Evolutionary conservation across 441 rosid species (phyloP).

Genomic region (Metrosideros polymorpha): DNA sequence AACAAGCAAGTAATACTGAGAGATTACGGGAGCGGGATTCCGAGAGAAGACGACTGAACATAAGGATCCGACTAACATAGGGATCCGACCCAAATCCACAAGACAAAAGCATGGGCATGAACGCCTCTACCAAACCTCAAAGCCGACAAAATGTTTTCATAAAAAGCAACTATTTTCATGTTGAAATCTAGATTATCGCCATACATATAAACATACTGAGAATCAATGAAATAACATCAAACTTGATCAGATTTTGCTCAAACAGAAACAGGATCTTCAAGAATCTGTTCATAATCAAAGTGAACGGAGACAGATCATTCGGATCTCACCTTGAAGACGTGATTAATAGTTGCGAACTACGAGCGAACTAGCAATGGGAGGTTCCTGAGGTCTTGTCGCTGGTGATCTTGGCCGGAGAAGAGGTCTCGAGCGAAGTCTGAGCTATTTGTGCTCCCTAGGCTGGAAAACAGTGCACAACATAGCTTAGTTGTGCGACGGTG

Average conservation of each 20-base stretch:
- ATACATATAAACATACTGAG: rapidly evolving
- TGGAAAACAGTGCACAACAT: too few relatives aligned
- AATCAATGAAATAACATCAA: background rate
- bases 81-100: background rate
- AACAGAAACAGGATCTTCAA: background rate
- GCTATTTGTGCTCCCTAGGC: too few relatives aligned
- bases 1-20: too few relatives aligned
- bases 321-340: background rate
- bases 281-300: background rate
- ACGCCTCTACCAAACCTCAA: background rate
- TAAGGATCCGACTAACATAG: background rate
- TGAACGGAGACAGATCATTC: too few relatives aligned
- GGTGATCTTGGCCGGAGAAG: too few relatives aligned
- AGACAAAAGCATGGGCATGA: background rate
- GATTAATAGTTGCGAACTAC: background rate
- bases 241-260: background rate
- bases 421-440: too few relatives aligned
- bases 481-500: too few relatives aligned
- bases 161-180: background rate
- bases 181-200: background rate
- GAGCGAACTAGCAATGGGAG: too few relatives aligned
- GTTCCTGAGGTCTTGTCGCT: too few relatives aligned
- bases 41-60: too few relatives aligned
- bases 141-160: background rate
- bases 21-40: too few relatives aligned